phyloP scores from a whole-genome alignment of 352 stramenopile species.

The Phytophthora cryptogea region DNA sequence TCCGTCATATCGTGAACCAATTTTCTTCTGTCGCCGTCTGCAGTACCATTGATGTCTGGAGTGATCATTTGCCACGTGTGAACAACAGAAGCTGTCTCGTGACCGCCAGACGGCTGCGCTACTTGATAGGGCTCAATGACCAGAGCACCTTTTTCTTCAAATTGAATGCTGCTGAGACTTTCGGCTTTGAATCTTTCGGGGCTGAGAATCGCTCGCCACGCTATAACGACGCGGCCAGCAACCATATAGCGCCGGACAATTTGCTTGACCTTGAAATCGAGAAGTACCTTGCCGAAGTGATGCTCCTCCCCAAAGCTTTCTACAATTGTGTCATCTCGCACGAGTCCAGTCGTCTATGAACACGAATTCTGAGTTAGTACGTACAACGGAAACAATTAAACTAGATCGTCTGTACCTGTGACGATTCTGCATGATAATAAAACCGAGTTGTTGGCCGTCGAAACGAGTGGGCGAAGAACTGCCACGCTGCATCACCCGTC shows the following conservation, averaged over 20 bases:
- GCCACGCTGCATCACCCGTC: constrained; percentile 40
- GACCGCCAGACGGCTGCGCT: neutral
- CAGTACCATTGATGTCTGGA: constrained; percentile 15
- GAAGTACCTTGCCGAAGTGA: constrained; percentile 38
- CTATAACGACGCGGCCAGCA: constrained; percentile 42
- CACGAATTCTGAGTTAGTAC: neutral
- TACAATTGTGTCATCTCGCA: constrained; percentile 55
- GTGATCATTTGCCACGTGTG: constrained; percentile 51
- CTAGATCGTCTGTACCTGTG: neutral
- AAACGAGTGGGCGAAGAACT: constrained; percentile 40
- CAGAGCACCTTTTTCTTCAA: constrained; percentile 63
- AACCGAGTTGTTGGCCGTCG: constrained; percentile 35
- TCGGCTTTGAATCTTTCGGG: constrained; percentile 51
- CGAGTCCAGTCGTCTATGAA: constrained; percentile 8
- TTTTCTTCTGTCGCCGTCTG: constrained; percentile 5
- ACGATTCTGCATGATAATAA: constrained; percentile 35
- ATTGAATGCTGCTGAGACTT: constrained; percentile 40
- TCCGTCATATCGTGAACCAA: constrained; percentile 38
- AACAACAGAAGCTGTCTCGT: constrained; percentile 26
- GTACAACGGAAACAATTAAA: neutral
- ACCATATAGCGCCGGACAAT: constrained; percentile 47
- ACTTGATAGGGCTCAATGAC: constrained; percentile 43
- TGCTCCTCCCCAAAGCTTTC: constrained; percentile 62
- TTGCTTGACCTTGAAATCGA: constrained; percentile 54
- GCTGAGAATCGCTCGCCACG: constrained; percentile 49